Conservation (phyloP, 306 rosid species). For the Heteromeles arbutifolia region DNA sequence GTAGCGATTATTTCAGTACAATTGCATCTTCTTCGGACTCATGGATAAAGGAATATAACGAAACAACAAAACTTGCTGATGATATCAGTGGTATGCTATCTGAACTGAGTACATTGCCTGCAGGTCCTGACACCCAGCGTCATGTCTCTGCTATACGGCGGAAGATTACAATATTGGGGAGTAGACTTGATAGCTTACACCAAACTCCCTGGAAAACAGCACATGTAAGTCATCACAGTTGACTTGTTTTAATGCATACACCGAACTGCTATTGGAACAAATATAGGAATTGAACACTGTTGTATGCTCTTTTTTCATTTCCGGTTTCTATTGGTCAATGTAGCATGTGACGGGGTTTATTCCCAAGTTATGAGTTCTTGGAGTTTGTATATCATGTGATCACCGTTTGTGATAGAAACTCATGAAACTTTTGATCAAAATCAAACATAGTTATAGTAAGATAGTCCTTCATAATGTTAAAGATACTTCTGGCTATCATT, state of each 20-base stretch:
- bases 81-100: constrained; percentile 90
- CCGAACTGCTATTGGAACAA: not conserved
- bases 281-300: not conserved
- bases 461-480: not conserved
- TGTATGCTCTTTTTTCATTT: not conserved
- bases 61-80: constrained; percentile 79
- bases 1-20: constrained; percentile 42
- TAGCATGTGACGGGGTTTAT: not conserved
- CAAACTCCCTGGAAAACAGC: constrained; percentile 84
- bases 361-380: not conserved
- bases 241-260: not conserved
- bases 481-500: not conserved
- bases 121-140: constrained; percentile 90
- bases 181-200: constrained; percentile 93
- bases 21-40: constrained; percentile 90
- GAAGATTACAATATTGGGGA: constrained; percentile 90
- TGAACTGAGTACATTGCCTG: constrained; percentile 52
- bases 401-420: not conserved
- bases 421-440: not conserved
- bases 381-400: not conserved
- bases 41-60: constrained; percentile 93
- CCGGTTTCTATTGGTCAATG: not conserved
- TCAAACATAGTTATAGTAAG: not conserved
- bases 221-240: constrained; percentile 50
- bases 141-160: constrained; percentile 89